A percentile compares a stretch with the other conserved stretches of the same genome.
Conservation (phyloP, 441 rosid genomes). For the Erysimum cheiri region DNA sequence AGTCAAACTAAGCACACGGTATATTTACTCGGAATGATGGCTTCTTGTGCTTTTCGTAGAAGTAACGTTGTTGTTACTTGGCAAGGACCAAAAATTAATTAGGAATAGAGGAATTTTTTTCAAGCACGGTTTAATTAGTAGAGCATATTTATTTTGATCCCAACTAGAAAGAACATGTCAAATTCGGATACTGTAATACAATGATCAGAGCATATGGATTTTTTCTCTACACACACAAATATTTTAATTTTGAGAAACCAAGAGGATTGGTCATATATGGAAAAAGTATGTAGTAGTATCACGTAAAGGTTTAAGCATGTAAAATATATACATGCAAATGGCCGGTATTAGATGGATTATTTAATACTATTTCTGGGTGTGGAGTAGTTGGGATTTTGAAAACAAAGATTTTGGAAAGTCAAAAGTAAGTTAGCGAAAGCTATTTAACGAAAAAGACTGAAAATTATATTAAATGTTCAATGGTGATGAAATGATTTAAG, state of each 20-base stretch:
- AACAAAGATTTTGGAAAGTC: conserved; percentile 26
- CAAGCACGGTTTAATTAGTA: neutral
- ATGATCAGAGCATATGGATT: neutral
- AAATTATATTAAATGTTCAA: conserved; percentile 14
- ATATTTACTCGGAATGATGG: neutral
- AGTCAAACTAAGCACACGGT: conserved; percentile 21
- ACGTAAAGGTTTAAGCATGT: neutral
- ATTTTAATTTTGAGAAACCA: neutral
- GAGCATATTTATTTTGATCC: neutral
- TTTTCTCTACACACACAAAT: neutral
- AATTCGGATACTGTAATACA: conserved; percentile 19
- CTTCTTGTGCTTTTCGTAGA: neutral
- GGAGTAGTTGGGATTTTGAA: conserved; percentile 39
- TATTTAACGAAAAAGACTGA: neutral
- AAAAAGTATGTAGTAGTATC: neutral
- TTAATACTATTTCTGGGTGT: neutral
- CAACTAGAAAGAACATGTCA: neutral
- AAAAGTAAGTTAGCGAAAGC: conserved; percentile 25
- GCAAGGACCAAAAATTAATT: neutral
- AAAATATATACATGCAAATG: neutral
- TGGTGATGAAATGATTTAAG: neutral
- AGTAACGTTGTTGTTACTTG: conserved; percentile 7
- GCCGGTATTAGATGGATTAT: neutral
- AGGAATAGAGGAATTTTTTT: neutral
- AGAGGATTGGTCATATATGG: conserved; percentile 6